Evolutionary conservation across 2,329 filamentous ascomycete genomes (phyloP).

Genomic region (Neophaeococcomyces aloes): DNA sequence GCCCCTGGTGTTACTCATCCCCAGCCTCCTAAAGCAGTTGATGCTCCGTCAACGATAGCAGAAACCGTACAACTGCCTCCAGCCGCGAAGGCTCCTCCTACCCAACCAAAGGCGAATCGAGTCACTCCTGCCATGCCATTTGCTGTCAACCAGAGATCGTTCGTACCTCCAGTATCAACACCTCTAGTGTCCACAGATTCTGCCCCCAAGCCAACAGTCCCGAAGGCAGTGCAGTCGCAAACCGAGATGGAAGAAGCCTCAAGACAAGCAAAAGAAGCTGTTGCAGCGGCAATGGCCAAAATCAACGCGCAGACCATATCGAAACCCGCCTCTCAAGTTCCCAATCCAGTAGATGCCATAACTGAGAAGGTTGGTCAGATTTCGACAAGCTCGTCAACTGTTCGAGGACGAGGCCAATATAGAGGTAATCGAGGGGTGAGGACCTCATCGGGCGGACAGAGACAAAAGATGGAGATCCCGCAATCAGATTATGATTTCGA

Average conservation of each 20-base stretch:
- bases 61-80: slow-evolving; percentile 11
- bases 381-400: slow-evolving; percentile 30
- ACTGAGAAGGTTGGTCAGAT: slow-evolving; percentile 38
- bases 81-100: slow-evolving; percentile 15
- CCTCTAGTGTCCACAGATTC: slow-evolving; percentile 23
- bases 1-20: slow-evolving; percentile 7
- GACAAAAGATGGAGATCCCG: slow-evolving; percentile 74
- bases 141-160: slow-evolving; percentile 27
- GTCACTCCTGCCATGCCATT: slow-evolving; percentile 38
- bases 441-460: slow-evolving; percentile 32
- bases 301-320: slow-evolving; percentile 25
- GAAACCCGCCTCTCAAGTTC: slow-evolving; percentile 24
- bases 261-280: slow-evolving; percentile 39
- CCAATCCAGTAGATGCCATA: slow-evolving; percentile 30
- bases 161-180: slow-evolving; percentile 26
- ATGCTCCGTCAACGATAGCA: slow-evolving; percentile 20
- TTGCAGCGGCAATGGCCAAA: slow-evolving; percentile 43
- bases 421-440: slow-evolving; percentile 38
- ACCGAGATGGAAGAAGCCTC: slow-evolving; percentile 38
- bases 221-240: slow-evolving; percentile 18
- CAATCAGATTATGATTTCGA: slow-evolving; percentile 89
- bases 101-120: slow-evolving; percentile 31
- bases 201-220: slow-evolving; percentile 12
- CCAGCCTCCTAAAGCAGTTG: slow-evolving; percentile 17
- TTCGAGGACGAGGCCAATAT: slow-evolving; percentile 30